A percentile compares a stretch with the other conserved stretches of the same genome.
These are phyloP conservation scores for Aspergillus proliferans DNA, from an alignment of 2,329 filamentous ascomycete genomes.

Conservation along the genomic window DNA sequence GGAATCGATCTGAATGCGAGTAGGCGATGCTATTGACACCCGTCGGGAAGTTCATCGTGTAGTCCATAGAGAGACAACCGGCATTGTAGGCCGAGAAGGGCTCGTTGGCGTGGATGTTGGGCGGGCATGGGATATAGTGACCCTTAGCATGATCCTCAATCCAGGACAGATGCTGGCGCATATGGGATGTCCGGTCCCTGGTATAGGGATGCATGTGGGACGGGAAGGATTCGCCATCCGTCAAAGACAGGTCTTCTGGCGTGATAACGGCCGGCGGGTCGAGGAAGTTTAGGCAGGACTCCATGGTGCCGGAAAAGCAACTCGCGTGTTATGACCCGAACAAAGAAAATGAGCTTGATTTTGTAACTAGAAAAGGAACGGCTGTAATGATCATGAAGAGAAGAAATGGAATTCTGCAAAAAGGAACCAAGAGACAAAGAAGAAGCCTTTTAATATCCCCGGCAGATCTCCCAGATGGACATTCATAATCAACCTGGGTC, in stretches of 20 bases:
- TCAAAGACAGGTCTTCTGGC: slow-evolving; percentile 1
- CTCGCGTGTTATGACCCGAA: no score
- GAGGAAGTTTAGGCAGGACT: not conserved
- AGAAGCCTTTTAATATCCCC: no score
- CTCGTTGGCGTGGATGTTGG: not conserved
- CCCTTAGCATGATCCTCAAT: slow-evolving; percentile 1
- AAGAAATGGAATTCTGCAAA: no score
- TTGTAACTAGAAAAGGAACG: no score
- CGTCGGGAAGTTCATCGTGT: slow-evolving; percentile 1
- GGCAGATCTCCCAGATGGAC: no score
- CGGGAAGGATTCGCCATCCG: slow-evolving; percentile 5
- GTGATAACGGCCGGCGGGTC: not conserved
- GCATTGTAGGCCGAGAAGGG: not conserved
- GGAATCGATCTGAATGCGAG: slow-evolving; percentile 4
- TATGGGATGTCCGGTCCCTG: not conserved
- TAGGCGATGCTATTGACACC: not conserved
- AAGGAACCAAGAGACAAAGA: no score
- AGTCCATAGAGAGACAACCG: not conserved
- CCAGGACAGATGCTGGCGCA: not conserved
- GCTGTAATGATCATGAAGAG: no score
- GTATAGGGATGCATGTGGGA: not conserved
- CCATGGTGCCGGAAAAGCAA: not conserved
- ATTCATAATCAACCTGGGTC: no score
- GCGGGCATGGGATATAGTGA: not conserved
- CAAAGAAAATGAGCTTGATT: no score